A percentile compares a stretch with the other conserved stretches of the same genome.
Evolutionary conservation across 805 yeast species (phyloP).

Genomic region (Lipomyces lipofer): DNA sequence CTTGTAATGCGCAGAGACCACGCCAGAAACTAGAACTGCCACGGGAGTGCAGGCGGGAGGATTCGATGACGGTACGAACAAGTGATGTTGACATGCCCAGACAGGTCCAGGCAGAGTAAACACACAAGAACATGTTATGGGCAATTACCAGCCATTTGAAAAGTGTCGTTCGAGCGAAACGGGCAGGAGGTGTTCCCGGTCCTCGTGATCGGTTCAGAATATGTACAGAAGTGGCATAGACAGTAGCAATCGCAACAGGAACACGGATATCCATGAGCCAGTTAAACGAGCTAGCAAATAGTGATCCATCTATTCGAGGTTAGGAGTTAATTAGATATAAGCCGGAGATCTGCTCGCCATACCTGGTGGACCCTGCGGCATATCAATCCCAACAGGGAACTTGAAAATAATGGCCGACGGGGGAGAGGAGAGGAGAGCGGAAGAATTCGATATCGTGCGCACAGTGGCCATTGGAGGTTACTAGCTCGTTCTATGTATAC

Average conservation of each 20-base stretch:
- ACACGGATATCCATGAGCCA: conserved; percentile 49
- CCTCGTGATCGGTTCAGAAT: conserved; percentile 49
- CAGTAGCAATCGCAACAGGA: conserved; percentile 58
- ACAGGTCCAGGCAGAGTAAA: conserved; percentile 71
- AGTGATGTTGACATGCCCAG: conserved; percentile 62
- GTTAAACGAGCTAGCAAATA: conserved; percentile 22
- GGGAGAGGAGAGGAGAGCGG: conserved; percentile 20
- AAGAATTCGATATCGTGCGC: conserved; percentile 9
- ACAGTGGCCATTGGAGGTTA: not conserved
- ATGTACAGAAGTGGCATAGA: conserved; percentile 62
- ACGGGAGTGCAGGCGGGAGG: conserved; percentile 38
- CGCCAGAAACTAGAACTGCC: conserved; percentile 53
- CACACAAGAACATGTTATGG: conserved; percentile 62
- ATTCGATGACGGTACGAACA: conserved; percentile 43
- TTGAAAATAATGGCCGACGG: conserved; percentile 23
- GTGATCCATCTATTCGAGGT: conserved; percentile 14
- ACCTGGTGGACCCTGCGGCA: conserved; percentile 31
- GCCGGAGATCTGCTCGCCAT: not conserved
- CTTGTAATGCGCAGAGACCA: conserved; percentile 58
- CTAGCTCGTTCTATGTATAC: too few relatives aligned
- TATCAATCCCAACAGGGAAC: conserved; percentile 29
- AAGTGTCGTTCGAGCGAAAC: conserved; percentile 46
- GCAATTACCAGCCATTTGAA: conserved; percentile 59
- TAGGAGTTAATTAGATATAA: not conserved
- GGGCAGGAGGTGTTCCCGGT: conserved; percentile 52